phyloP scores from a whole-genome alignment of 306 rosid species.

The Astragalus membranaceus region DNA sequence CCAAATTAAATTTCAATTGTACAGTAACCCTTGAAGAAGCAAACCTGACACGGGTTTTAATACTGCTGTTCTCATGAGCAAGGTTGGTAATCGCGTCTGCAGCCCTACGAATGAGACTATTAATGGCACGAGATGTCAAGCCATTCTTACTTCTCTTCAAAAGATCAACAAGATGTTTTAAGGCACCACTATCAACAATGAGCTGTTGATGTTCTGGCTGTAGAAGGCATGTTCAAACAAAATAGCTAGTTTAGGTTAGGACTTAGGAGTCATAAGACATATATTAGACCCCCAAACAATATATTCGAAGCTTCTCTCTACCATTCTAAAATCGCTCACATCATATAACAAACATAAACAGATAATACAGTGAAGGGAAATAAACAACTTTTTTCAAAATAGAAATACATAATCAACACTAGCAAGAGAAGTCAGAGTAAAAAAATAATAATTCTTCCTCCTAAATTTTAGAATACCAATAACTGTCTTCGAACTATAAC shows the following conservation, averaged over 20 bases:
- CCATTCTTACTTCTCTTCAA: conserved; percentile 68
- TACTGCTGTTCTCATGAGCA: conserved; percentile 94
- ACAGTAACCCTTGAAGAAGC: conserved; percentile 17
- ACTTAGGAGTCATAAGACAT: conserved; percentile 18
- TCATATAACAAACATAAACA: neutral
- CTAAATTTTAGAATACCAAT: neutral
- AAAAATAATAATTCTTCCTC: neutral
- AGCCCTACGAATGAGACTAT: conserved; percentile 92
- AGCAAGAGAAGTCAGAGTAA: neutral
- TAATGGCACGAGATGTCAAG: conserved; percentile 59
- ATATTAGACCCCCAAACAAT: conserved; percentile 6
- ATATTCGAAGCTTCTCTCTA: neutral
- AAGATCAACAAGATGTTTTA: conserved; percentile 76
- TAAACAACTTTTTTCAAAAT: neutral
- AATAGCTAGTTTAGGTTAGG: conserved; percentile 34
- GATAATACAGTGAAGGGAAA: neutral
- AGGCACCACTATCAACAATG: conserved; percentile 83
- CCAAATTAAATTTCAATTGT: neutral
- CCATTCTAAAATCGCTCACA: neutral
- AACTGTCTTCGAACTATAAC: neutral
- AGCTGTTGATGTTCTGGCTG: conserved; percentile 99
- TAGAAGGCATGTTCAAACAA: conserved; percentile 26
- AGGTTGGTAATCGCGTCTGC: conserved; percentile 97
- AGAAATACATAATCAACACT: neutral
- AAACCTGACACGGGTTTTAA: conserved; percentile 95